Evolutionary conservation across 108 stramenopile species (phyloP), one percentile per base, ranked within the genome.

Genomic region (Nitzschia sp.): DNA sequence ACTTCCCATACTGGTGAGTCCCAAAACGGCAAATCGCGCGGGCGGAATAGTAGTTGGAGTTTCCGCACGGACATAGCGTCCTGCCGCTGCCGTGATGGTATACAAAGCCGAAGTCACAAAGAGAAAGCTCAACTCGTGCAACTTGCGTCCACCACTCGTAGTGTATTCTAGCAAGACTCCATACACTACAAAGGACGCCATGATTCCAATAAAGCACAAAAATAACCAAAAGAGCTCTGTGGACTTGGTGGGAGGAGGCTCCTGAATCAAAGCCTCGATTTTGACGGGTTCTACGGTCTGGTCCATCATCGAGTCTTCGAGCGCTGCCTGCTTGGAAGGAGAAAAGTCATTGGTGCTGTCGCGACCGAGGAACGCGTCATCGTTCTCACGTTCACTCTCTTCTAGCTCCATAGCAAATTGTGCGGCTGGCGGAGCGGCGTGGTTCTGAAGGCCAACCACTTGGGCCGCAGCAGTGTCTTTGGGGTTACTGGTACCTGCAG

Each of bases 141-240:
- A 74, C 60, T 93, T 85, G 22, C 95, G 79, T 1, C 95, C 96
- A 35, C 93, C 97, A 57, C 73, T 76, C 11, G 98, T 99, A 4
- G 97, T 92, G 78, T 96, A 97, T 69, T 99, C 98, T 66, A 99
- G 63, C 31, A 97, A 69, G 28, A 99, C 77, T 17, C 98, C 98
- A 69, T 99, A 95, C 31, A 78, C 64, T 13, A 94, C 92, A 77
- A 97, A 94, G 45, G 86, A 87, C 0, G 82, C 72, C 91, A 97
- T 93, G 64, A 95, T 97, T 19, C 96, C 96, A 32, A 94, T 58
- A 69, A 95, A 94, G 61, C 94, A 97, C n/a, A 91, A 44, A 48
- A 85, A 73, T 15, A 97, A 66, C 93, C 96, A 90, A 34, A 90
- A 32, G n/a, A 88, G 58, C 44, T 93, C 87, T 6, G 44, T 50